Base-by-base conservation (phyloP, 148 eudicot genomes). In the Amaranthus hypochondriacus region DNA sequence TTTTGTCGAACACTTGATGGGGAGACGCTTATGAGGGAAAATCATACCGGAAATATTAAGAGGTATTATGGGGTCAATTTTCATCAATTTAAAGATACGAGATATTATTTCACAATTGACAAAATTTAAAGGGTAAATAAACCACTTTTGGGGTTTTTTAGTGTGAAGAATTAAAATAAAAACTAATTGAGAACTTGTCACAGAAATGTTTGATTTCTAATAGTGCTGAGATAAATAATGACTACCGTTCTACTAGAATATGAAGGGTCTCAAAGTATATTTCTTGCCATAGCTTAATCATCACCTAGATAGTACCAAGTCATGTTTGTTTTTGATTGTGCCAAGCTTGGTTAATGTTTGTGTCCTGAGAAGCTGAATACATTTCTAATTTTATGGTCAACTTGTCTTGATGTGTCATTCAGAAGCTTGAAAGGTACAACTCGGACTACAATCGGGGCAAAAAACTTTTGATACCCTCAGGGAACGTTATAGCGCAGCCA, bases 371-470 rank as follows among this genome's bases (percentile, higher is more conserved):
- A 4, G 69, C 54, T 48, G 54, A 48, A 11, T 66, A 5, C 18
- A 7, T 4, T 66, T 48, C 44, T 28, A 7, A 7, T 11, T 43
- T 18, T 59, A 59, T 59, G 44, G 2, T 49, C 18, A 65, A 62
- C 43, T 55, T 60, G 14, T 68, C 13, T 43, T 46, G 69, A n/a
- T 58, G 28, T n/a, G 64, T 75, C 14, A 67, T 82, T 44, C 76
- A 90, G 95, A 90, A 88, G 78, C 81, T 82, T 39, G 86, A 86
- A 88, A 85, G 80, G 86, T 84, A 66, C 85, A 81, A 70, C 71
- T 65, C 14, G 60, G 82, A 12, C 78, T 78, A 12, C 79, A 86
- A 74, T 72, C 77, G 54, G 90, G 82, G 77, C 85, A 83, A 62
- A 77, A 75, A 81, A 75, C 58, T 42, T 76, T 82, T 77, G 89